Conservation (phyloP, 768 basidiomycete species). For the Boletus sp. region DNA sequence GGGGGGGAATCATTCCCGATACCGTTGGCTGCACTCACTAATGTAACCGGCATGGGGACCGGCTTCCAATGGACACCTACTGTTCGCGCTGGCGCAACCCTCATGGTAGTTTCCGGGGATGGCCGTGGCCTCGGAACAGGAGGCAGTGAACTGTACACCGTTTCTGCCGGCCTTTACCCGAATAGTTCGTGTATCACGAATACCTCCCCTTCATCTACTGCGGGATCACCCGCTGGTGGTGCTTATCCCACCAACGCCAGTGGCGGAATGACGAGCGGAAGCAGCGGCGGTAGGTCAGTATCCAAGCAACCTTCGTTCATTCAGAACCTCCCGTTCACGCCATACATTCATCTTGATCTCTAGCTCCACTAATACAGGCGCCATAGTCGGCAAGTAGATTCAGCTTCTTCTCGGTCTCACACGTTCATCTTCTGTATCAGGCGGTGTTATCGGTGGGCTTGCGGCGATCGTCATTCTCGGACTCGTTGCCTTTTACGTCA, state of each 20-base stretch:
- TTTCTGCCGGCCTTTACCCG: slow-evolving; percentile 48
- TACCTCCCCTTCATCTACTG: slow-evolving; percentile 71
- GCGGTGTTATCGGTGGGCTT: slow-evolving; percentile 59
- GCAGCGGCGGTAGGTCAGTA: slow-evolving; percentile 28
- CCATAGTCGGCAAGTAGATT: slow-evolving; percentile 45
- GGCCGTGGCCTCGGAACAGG: slow-evolving; percentile 61
- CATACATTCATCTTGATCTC: slow-evolving; percentile 1
- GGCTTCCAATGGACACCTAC: slow-evolving; percentile 70
- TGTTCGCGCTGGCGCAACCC: slow-evolving; percentile 59
- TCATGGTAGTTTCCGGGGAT: slow-evolving; percentile 69
- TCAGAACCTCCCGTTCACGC: not conserved
- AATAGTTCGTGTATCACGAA: slow-evolving; percentile 53
- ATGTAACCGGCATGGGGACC: slow-evolving; percentile 43
- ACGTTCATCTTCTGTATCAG: slow-evolving; percentile 22
- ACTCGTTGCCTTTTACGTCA: slow-evolving; percentile 45
- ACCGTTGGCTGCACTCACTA: slow-evolving; percentile 47
- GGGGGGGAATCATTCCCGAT: slow-evolving; percentile 74
- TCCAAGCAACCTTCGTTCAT: not conserved
- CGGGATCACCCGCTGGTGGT: slow-evolving; percentile 73
- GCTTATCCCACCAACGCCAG: slow-evolving; percentile 56
- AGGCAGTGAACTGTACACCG: slow-evolving; percentile 59
- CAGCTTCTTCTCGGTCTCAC: not conserved
- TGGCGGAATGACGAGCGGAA: slow-evolving; percentile 31
- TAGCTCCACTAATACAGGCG: slow-evolving; percentile 40
- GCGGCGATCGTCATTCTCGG: slow-evolving; percentile 41